Base-by-base conservation (phyloP, 805 yeast species). In the Groenewaldozyma tartarivorans region DNA sequence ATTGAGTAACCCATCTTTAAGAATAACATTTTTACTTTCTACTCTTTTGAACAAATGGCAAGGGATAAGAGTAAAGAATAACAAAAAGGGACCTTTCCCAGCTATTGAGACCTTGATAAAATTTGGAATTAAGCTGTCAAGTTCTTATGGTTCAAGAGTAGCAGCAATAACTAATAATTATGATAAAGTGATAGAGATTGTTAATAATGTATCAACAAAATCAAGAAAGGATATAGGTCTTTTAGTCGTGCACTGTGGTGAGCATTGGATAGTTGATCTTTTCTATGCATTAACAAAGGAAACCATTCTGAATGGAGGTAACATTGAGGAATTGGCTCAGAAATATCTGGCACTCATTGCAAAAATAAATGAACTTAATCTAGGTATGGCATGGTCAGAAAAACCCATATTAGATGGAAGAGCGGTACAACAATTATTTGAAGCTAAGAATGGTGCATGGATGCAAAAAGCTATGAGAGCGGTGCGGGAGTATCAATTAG, bases 371-470 rank as follows among this genome's bases (percentile, higher is more conserved):
- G 53, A 52, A 3, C 48, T 56, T 7, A 58, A 58, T 5, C 62
- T 83, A 37, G 52, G 48, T 2, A 54, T 66, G 2, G 77, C 71
- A 0, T 68, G 74, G 52, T 55, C 52, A 0, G 45, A 81, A 42
- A 81, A 75, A 52, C 83, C 90, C 1, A 48, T 84, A 4, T 59
- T 88, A 9, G 86, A 54, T 36, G 69, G 98, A 13, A 85, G 82
- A 50, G 72, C 74, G 35, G 58, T 90, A 35, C 63, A 72, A 39
- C 60, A 64, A 33, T 58, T 66, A 17, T 58, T 82, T 21, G 61
- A 68, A 18, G 64, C 66, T 41, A 81, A 80, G 53, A 84, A 90
- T 0, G 98, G 98, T 0, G 87, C 88, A 4, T 87, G 96, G 96
- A 68, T 90, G 71, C 67, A 74, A 5, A 60, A 60, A 5, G 60